Conservation (phyloP, 2,329 filamentous ascomycete species). For the Ophiobolus disseminans region DNA sequence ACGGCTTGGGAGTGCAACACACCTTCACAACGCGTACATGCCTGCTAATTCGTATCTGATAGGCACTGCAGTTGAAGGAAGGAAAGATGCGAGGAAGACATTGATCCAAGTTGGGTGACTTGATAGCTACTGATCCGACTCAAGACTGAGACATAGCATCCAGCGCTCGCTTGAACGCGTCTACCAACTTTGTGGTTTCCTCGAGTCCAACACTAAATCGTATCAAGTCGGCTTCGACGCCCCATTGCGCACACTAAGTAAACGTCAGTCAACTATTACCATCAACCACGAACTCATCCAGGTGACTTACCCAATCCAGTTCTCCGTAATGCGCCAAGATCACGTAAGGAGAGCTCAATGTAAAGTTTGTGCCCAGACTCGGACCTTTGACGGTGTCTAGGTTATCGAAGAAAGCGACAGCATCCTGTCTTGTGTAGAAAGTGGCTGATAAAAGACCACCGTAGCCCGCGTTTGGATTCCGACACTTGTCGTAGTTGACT, state of each 20-base stretch:
- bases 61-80: no score
- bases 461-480: slow-evolving; percentile 78
- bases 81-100: no score
- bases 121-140: no score
- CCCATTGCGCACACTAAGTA: slow-evolving; percentile 71
- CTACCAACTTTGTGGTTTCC: slow-evolving; percentile 70
- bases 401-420: slow-evolving; percentile 82
- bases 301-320: slow-evolving; percentile 78
- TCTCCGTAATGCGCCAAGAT: slow-evolving; percentile 90
- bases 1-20: no score
- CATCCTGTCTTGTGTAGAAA: slow-evolving; percentile 73
- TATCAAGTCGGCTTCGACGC: slow-evolving; percentile 80
- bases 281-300: no score
- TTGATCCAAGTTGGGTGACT: no score
- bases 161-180: slow-evolving; percentile 73
- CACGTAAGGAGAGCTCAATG: slow-evolving; percentile 88
- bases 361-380: slow-evolving; percentile 96
- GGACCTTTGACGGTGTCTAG: slow-evolving; percentile 91
- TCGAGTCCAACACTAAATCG: slow-evolving; percentile 91
- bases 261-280: slow-evolving; percentile 23
- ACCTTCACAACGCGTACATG: no score
- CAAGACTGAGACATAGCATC: no score
- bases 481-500: slow-evolving; percentile 78
- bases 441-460: slow-evolving; percentile 87
- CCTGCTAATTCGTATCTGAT: no score